Conservation (phyloP, 495 filamentous ascomycete species). For the Monascus purpureus region DNA sequence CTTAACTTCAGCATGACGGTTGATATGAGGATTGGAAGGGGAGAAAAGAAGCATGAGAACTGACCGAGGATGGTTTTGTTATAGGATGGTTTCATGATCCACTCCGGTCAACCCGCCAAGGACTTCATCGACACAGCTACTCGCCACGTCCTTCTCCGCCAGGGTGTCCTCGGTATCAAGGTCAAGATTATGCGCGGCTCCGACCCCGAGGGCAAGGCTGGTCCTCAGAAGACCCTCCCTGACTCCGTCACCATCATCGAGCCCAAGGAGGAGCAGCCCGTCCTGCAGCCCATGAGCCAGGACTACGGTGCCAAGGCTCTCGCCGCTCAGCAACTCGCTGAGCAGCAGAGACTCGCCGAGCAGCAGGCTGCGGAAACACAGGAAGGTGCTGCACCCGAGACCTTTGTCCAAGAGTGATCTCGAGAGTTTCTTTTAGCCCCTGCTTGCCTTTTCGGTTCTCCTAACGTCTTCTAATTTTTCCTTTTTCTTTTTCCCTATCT, state of each 20-base stretch:
- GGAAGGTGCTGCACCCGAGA: slow-evolving; percentile 29
- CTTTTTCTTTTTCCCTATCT: slow-evolving; percentile 21
- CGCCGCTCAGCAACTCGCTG: slow-evolving; percentile 69
- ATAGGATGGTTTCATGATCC: slow-evolving; percentile 99
- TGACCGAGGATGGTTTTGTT: slow-evolving; percentile 1
- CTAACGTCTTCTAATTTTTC: slow-evolving; percentile 21
- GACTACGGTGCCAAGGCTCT: slow-evolving; percentile 97
- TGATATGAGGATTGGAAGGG: not conserved
- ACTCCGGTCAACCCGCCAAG: slow-evolving; percentile 98
- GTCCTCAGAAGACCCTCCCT: slow-evolving; percentile 89
- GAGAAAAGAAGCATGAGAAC: slow-evolving; percentile 3
- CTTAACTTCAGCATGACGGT: slow-evolving; percentile 1
- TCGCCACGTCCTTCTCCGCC: slow-evolving; percentile 96
- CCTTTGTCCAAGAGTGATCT: slow-evolving; percentile 34
- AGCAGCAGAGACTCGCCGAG: slow-evolving; percentile 52
- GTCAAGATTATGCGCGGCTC: slow-evolving; percentile 99
- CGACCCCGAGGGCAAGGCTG: slow-evolving; percentile 97
- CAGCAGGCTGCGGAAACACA: slow-evolving; percentile 39
- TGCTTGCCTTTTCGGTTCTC: slow-evolving; percentile 15
- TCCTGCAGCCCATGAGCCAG: slow-evolving; percentile 86
- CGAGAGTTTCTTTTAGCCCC: slow-evolving; percentile 16
- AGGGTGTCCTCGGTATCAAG: slow-evolving; percentile 99
- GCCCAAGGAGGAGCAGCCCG: slow-evolving; percentile 95
- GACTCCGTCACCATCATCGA: slow-evolving; percentile 99
- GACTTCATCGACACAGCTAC: slow-evolving; percentile 98